Percentiles rank a stretch among this genome's conserved stretches.
Evolutionary conservation across 164 flowering plant genomes (phyloP).

Genomic region (Magnolia kwangsiensis): DNA sequence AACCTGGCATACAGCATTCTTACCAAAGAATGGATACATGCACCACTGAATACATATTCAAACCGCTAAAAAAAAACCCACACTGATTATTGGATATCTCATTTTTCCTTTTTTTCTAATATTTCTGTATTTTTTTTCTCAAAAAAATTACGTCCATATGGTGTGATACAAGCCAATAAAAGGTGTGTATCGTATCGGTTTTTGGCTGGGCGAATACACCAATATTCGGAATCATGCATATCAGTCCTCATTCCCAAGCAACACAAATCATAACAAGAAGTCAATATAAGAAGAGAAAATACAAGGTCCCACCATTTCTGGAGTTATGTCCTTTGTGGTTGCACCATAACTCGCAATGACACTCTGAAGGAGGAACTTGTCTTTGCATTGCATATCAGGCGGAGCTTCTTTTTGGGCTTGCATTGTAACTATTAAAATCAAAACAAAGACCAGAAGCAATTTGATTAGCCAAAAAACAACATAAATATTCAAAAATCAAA

Average conservation of each 20-base stretch:
- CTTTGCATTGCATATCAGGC: constrained; percentile 82
- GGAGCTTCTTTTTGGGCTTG: constrained; percentile 84
- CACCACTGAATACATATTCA: too few relatives aligned
- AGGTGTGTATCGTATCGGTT: too few relatives aligned
- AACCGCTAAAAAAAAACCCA: too few relatives aligned
- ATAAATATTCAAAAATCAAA: background rate
- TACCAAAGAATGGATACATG: too few relatives aligned
- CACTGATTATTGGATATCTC: too few relatives aligned
- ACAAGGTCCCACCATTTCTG: constrained; percentile 54
- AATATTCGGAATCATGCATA: too few relatives aligned
- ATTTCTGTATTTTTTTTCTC: too few relatives aligned
- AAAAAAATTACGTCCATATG: too few relatives aligned
- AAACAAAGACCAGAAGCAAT: background rate
- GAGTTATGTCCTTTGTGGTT: constrained; percentile 47
- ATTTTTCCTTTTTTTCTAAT: too few relatives aligned
- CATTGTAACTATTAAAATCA: constrained; percentile 59
- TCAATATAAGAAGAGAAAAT: background rate
- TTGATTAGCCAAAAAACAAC: background rate
- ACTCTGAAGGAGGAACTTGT: constrained; percentile 83
- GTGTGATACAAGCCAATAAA: too few relatives aligned
- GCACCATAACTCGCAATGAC: constrained; percentile 46
- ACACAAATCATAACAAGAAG: background rate
- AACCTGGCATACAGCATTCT: too few relatives aligned
- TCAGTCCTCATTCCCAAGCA: background rate
- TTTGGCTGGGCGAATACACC: too few relatives aligned